Evolutionary conservation across 768 basidiomycete species (phyloP).

Genomic region (Ramaria sp.): DNA sequence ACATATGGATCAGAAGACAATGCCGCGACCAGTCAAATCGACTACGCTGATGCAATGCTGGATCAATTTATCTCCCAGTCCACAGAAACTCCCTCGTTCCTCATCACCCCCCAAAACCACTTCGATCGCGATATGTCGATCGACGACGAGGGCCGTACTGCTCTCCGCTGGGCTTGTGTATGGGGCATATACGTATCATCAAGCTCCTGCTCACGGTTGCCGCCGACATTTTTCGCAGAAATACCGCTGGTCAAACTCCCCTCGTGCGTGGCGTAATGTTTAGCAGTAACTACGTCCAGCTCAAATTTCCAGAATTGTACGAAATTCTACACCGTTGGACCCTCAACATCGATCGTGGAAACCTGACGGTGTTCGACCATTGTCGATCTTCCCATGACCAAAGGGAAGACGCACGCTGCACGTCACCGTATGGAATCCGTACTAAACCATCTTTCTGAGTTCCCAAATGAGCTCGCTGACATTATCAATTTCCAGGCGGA

Average conservation of each 20-base stretch:
- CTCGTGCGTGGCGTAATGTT: constrained; percentile 99
- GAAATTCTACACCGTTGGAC: constrained; percentile 96
- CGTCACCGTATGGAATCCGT: too few species aligned
- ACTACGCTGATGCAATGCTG: constrained; percentile 90
- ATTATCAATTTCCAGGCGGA: too few species aligned
- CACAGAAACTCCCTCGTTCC: constrained; percentile 75
- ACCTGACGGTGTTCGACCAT: too few species aligned
- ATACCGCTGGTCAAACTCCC: constrained; percentile 92
- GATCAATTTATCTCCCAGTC: constrained; percentile 99
- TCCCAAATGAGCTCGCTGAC: too few species aligned
- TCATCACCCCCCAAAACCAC: constrained; percentile 79
- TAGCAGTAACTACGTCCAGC: constrained; percentile 97
- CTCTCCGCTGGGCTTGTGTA: constrained; percentile 97
- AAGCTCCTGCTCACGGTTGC: constrained; percentile 89
- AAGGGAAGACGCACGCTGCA: too few species aligned
- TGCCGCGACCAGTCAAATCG: neutral
- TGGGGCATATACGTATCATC: constrained; percentile 95
- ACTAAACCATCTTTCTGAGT: too few species aligned
- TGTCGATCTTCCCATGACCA: too few species aligned
- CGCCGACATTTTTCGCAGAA: constrained; percentile 94
- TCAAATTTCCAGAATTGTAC: constrained; percentile 96
- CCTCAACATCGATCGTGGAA: constrained; percentile 84
- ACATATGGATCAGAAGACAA: constrained; percentile 1
- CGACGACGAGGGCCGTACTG: constrained; percentile 96
- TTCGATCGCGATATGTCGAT: constrained; percentile 95